Percentiles rank a stretch among this genome's conserved stretches.
These are phyloP conservation scores for Cladochytrium replicatum DNA, from an alignment of 192 early-diverging fungal genomes.

Conservation along the genomic window DNA sequence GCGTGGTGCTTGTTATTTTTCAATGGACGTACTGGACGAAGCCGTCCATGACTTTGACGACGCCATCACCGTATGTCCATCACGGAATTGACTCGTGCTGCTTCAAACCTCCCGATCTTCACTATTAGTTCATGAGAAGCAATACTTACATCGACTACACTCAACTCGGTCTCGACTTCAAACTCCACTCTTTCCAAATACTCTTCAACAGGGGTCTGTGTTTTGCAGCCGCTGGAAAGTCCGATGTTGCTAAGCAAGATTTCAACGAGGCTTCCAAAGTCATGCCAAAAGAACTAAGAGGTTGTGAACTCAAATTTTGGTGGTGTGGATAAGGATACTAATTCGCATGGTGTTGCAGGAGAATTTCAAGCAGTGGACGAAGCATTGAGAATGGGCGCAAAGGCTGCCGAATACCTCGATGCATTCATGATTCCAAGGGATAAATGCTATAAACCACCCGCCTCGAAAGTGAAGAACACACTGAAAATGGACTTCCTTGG, in stretches of 20 bases:
- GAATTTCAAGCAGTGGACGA: constrained; percentile 26
- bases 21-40: constrained; percentile 52
- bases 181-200: constrained; percentile 81
- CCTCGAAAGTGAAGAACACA: constrained; percentile 74
- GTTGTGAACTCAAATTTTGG: not conserved
- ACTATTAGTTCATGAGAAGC: no score
- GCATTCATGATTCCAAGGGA: constrained; percentile 56
- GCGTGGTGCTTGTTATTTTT: constrained; percentile 77
- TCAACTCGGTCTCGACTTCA: constrained; percentile 85
- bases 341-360: not conserved
- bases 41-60: constrained; percentile 74
- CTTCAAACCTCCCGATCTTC: not conserved
- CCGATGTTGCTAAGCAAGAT: constrained; percentile 59
- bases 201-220: constrained; percentile 85
- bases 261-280: constrained; percentile 52
- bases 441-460: constrained; percentile 72
- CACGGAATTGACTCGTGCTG: not conserved
- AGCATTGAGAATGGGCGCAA: constrained; percentile 24
- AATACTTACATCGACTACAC: constrained; percentile 90
- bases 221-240: constrained; percentile 63
- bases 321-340: not conserved
- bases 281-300: not conserved
- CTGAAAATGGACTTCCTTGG: constrained; percentile 71
- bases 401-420: constrained; percentile 20
- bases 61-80: constrained; percentile 52